Evolutionary conservation across 345 rosid species (phyloP), one percentile per base, ranked within the genome.

Genomic region (Raphanus raphanistrum): DNA sequence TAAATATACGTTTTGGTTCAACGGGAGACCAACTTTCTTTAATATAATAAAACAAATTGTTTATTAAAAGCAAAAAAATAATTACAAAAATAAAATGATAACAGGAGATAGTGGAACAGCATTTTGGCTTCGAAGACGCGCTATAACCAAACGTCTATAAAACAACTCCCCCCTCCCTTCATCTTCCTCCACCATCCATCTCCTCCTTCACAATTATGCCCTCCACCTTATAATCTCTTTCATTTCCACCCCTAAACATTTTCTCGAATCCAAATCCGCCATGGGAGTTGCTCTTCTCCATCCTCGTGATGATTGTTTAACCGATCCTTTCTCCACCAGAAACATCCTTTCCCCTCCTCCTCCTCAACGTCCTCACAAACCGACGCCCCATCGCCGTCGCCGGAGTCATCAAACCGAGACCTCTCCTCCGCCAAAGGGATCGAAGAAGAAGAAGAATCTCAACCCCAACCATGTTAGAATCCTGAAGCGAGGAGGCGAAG

Each of bases 401-500:
- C 84, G 82, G n/a, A 86, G 84, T 13, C 69, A 79, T 0, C 63
- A 45, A 9, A 54, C 72, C 68, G 1, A 57, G 3, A 38, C 1
- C 8, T 12, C 70, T 28, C 73, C 83, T 0, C 35, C 59, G 4
- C 69, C 69, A 21, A 33, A 63, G 8, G 48, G 28, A 33, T 17
- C 52, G 8, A 66, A 66, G 21, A 66, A 66, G 43, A 36, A 38
- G 48, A 72, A 62, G 70, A 31, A 31, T 59, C 76, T 12, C 52
- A 73, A 73, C 70, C 21, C 45, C 54, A 60, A 17, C 68, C 12
- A 17, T 8, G 88, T 91, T 17, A 87, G 82, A 79, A 88, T 93
- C 41, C 86, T 88, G 2, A 89, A 83, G 12, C 89, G 94, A 27
- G 96, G 94, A 27, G 96, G 94, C 6, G 92, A 90, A 29, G 84